These are phyloP conservation scores for Gremmenia infestans DNA, from an alignment of 2,329 filamentous ascomycete genomes.

Conservation along the genomic window DNA sequence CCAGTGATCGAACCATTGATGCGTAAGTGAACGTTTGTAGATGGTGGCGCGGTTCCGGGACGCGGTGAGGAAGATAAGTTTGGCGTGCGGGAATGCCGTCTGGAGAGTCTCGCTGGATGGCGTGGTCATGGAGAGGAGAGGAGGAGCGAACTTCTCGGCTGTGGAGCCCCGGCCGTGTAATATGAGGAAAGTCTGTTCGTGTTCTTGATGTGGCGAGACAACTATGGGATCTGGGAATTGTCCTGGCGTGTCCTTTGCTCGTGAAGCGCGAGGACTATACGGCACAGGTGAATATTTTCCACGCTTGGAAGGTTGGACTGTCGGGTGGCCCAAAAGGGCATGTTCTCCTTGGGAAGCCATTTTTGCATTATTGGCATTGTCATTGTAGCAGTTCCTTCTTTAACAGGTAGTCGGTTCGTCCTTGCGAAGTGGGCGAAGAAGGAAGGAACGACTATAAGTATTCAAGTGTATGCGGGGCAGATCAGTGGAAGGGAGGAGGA, in stretches of 20 bases:
- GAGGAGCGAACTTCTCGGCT: constrained; percentile 36
- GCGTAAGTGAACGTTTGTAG: constrained; percentile 35
- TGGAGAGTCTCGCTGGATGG: constrained; percentile 26
- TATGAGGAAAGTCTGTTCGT: constrained; percentile 43
- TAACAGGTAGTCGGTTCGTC: no score
- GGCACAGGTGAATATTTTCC: background rate
- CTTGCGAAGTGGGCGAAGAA: no score
- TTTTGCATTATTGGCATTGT: background rate
- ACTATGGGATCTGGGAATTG: constrained; percentile 16
- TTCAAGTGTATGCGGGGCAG: no score
- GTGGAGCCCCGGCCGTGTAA: constrained; percentile 46
- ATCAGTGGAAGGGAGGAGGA: no score
- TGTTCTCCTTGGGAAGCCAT: background rate
- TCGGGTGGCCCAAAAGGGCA: background rate
- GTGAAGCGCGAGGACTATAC: background rate
- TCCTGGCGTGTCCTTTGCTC: background rate
- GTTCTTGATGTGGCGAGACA: constrained; percentile 19
- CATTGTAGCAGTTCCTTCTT: background rate
- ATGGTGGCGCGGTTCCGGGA: constrained; percentile 35
- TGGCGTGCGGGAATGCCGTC: constrained; percentile 37
- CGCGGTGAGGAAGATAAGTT: constrained; percentile 48
- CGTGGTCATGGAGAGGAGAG: constrained; percentile 33
- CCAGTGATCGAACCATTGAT: constrained; percentile 45
- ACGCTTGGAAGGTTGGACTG: background rate
- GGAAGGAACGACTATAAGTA: no score